Percentiles rank a stretch among this genome's conserved stretches.
Conservation (phyloP, 306 rosid species). For the Casuarina cunninghamiana region DNA sequence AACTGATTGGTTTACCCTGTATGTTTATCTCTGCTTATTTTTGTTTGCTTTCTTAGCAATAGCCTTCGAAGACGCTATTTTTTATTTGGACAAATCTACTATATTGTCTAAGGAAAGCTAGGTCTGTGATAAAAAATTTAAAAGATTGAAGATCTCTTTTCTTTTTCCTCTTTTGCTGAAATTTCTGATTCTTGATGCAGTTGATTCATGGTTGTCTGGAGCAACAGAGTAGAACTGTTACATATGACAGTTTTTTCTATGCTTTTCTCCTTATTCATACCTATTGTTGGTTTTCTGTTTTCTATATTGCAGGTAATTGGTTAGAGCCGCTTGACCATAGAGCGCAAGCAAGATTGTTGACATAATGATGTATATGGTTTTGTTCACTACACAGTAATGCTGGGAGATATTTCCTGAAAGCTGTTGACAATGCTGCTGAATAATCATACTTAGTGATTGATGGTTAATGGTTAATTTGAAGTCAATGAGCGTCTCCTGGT, state of each 20-base stretch:
- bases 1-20: neutral
- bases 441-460: slow-evolving; percentile 18
- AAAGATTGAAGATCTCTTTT: neutral
- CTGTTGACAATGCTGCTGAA: slow-evolving; percentile 20
- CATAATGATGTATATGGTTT: slow-evolving; percentile 3
- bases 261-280: neutral
- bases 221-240: neutral
- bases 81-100: neutral
- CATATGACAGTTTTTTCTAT: neutral
- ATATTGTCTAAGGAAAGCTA: neutral
- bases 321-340: slow-evolving; percentile 19
- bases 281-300: neutral
- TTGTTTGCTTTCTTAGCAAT: neutral
- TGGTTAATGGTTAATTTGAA: slow-evolving; percentile 27
- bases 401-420: slow-evolving; percentile 30
- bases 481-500: slow-evolving; percentile 40
- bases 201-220: slow-evolving; percentile 1
- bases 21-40: neutral
- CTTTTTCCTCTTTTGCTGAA: neutral
- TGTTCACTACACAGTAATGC: slow-evolving; percentile 7
- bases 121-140: neutral
- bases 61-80: neutral
- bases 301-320: slow-evolving; percentile 35
- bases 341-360: slow-evolving; percentile 24
- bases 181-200: neutral